These are phyloP conservation scores for Salvia hispanica DNA, from an alignment of 257 asterid species.

Conservation along the genomic window DNA sequence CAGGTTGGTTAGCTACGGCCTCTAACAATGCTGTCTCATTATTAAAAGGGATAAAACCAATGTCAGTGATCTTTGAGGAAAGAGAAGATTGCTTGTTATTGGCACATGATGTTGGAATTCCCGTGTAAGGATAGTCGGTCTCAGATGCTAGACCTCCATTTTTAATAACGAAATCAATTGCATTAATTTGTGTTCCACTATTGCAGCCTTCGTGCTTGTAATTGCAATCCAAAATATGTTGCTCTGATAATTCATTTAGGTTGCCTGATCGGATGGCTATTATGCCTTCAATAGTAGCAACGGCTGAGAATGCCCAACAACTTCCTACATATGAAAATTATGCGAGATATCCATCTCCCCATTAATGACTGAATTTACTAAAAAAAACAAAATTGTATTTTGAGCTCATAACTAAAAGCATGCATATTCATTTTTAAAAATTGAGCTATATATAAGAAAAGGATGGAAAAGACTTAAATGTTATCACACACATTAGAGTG, in stretches of 20 bases:
- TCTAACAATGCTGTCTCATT: constrained; percentile 25
- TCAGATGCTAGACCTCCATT: constrained; percentile 35
- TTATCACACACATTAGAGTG: too few relatives aligned
- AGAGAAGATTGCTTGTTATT: constrained; percentile 18
- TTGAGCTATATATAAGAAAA: too few relatives aligned
- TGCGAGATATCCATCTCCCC: too few relatives aligned
- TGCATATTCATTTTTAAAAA: too few relatives aligned
- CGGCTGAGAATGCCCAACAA: constrained; percentile 46
- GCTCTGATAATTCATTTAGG: constrained; percentile 35
- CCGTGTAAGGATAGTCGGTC: constrained; percentile 34
- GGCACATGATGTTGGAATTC: constrained; percentile 22
- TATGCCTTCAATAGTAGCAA: constrained; percentile 41
- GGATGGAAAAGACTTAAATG: too few relatives aligned
- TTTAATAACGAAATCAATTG: constrained; percentile 20
- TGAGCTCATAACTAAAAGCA: too few relatives aligned
- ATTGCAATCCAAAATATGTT: constrained; percentile 41
- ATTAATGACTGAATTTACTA: too few relatives aligned
- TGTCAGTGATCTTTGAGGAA: constrained; percentile 26
- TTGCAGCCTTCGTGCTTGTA: constrained; percentile 28
- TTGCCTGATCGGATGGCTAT: constrained; percentile 26
- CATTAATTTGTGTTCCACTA: constrained; percentile 27
- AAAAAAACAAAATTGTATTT: too few relatives aligned
- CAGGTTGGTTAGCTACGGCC: constrained; percentile 37
- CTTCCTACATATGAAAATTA: constrained; percentile 26
- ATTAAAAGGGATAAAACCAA: not conserved